phyloP scores from a whole-genome alignment of 192 early-diverging fungal genomes.

The Polychytrium aggregatum region DNA sequence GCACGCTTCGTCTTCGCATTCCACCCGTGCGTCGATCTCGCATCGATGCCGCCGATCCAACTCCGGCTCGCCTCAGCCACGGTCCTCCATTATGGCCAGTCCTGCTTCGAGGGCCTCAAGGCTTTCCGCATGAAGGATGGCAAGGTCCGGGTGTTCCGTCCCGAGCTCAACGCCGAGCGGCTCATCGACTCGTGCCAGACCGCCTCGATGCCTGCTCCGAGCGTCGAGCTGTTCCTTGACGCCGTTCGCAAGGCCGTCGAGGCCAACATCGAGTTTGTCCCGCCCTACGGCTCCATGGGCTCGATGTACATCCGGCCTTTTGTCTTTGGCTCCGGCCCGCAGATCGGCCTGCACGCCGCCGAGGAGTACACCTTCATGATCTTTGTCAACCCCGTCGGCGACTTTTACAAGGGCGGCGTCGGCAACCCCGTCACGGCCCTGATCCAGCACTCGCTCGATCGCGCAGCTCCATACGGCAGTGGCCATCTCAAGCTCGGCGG shows the following conservation, averaged over 20 bases:
- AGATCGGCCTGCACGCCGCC: conserved; percentile 41
- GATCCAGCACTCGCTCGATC: conserved; percentile 56
- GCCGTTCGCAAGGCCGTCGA: conserved; percentile 42
- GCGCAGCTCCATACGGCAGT: conserved; percentile 40
- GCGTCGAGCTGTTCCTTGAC: conserved; percentile 49
- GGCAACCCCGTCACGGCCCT: conserved; percentile 51
- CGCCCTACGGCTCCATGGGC: conserved; percentile 58
- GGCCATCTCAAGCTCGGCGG: conserved; percentile 61
- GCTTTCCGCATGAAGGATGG: conserved; percentile 60
- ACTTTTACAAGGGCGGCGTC: conserved; percentile 27
- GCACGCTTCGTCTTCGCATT: background rate
- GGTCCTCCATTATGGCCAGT: conserved; percentile 62
- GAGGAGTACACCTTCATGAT: conserved; percentile 52
- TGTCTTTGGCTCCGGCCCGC: conserved; percentile 55
- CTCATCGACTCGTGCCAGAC: conserved; percentile 42
- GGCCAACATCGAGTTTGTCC: conserved; percentile 60
- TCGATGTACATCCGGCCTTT: conserved; percentile 63
- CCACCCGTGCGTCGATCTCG: background rate
- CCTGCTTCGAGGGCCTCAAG: conserved; percentile 73
- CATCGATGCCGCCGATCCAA: background rate
- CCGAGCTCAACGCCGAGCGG: conserved; percentile 53
- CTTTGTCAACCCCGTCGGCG: conserved; percentile 57
- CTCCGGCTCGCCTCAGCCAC: conserved; percentile 27
- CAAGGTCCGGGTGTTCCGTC: conserved; percentile 57
- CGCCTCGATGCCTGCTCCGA: conserved; percentile 46